Conservation (phyloP, 306 rosid genomes). For the Casuarina equisetifolia region DNA sequence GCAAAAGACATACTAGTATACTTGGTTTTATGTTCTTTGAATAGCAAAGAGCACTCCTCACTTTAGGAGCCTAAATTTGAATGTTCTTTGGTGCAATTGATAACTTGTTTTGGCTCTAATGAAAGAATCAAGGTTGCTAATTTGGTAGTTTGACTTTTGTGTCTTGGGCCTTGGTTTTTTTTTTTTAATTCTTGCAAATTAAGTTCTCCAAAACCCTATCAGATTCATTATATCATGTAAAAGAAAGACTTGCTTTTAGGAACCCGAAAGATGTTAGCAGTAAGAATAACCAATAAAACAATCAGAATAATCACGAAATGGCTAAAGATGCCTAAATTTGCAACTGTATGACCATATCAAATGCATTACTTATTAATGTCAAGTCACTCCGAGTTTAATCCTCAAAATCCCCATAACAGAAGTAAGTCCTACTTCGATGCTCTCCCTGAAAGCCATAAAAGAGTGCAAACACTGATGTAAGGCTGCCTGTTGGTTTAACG, state of each 20-base stretch:
- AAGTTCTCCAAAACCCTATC: background rate
- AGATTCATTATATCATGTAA: background rate
- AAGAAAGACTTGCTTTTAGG: background rate
- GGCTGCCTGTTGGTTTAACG: background rate
- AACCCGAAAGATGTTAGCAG: background rate
- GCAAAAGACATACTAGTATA: background rate
- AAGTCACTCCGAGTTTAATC: constrained; percentile 7
- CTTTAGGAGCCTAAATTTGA: background rate
- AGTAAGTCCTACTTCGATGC: background rate
- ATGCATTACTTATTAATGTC: background rate
- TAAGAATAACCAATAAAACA: background rate
- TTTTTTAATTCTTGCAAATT: background rate
- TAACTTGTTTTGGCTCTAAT: background rate
- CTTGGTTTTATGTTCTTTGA: background rate
- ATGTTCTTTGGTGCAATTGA: background rate
- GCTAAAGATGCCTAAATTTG: background rate
- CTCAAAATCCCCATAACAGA: background rate
- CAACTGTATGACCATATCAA: background rate
- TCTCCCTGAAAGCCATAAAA: background rate
- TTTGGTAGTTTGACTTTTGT: background rate
- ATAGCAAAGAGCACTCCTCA: background rate
- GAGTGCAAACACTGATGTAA: background rate
- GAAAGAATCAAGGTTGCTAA: background rate
- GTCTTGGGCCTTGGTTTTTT: background rate
- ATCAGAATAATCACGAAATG: background rate